phyloP scores from a whole-genome alignment of 2,329 filamentous ascomycete genomes.

The Emergomyces orientalis region DNA sequence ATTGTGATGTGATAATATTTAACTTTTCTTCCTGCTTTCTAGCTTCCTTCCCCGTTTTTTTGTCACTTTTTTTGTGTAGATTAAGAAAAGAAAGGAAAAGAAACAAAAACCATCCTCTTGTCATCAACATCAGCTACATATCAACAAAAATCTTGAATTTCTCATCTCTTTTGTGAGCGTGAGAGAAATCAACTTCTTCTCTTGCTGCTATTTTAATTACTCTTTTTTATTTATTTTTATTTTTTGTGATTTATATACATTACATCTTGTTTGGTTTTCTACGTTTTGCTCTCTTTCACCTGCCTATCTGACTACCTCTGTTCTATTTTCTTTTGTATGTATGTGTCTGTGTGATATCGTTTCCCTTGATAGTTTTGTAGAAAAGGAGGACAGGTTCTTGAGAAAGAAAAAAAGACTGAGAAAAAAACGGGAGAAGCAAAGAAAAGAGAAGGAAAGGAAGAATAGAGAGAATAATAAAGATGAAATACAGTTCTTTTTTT shows the following conservation, averaged over 20 bases:
- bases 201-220: neutral
- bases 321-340: neutral
- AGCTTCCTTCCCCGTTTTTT: neutral
- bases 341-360: neutral
- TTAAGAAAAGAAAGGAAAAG: constrained; percentile 9
- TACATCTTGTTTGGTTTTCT: neutral
- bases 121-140: neutral
- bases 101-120: constrained; percentile 2
- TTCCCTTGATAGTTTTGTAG: neutral
- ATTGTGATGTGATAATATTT: constrained; percentile 1
- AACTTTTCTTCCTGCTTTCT: neutral
- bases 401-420: neutral
- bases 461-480: no score
- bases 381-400: neutral
- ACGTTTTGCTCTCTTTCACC: neutral
- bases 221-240: neutral
- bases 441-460: no score
- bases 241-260: no score
- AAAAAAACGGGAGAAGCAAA: no score
- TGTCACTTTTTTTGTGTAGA: neutral
- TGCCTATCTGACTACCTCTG: neutral
- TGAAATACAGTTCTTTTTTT: no score
- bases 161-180: neutral
- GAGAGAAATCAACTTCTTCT: neutral
- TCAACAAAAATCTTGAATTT: neutral